Conservation (phyloP, 257 asterid species). For the Solanum megistacrolobum region DNA sequence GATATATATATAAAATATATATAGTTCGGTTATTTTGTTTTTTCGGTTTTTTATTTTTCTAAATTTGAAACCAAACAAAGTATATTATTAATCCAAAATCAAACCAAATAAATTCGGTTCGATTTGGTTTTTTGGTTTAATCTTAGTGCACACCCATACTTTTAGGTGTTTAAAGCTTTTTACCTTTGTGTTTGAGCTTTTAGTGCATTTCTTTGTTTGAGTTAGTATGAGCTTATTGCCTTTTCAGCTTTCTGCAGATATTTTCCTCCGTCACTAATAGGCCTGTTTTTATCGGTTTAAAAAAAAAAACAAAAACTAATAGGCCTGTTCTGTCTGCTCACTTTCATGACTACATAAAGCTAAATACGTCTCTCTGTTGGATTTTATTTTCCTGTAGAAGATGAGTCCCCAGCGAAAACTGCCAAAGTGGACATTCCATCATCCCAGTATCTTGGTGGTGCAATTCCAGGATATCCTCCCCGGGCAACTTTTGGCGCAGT, state of each 20-base stretch:
- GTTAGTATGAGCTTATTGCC: not conserved
- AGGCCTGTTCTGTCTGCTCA: not conserved
- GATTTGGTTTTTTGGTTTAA: not conserved
- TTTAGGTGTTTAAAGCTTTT: not conserved
- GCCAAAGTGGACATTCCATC: conserved; percentile 57
- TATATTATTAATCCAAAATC: not conserved
- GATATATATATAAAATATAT: no score
- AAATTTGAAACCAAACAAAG: not conserved
- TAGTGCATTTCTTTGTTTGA: not conserved
- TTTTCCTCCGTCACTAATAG: not conserved
- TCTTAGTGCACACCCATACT: not conserved
- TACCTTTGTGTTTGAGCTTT: not conserved
- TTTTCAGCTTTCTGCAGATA: not conserved
- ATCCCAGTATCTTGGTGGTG: conserved; percentile 46
- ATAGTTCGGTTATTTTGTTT: no score
- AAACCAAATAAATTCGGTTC: not conserved
- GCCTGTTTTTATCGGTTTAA: not conserved
- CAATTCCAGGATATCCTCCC: conserved; percentile 52
- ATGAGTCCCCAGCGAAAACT: conserved; percentile 58
- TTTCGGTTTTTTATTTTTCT: no score
- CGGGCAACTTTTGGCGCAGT: conserved; percentile 36
- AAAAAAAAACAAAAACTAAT: not conserved
- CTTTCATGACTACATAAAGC: not conserved
- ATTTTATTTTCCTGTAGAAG: conserved; percentile 34
- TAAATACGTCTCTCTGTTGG: not conserved